phyloP scores from a whole-genome alignment of 176 grass and related monocot genomes.

The Tillandsia fasciculata region DNA sequence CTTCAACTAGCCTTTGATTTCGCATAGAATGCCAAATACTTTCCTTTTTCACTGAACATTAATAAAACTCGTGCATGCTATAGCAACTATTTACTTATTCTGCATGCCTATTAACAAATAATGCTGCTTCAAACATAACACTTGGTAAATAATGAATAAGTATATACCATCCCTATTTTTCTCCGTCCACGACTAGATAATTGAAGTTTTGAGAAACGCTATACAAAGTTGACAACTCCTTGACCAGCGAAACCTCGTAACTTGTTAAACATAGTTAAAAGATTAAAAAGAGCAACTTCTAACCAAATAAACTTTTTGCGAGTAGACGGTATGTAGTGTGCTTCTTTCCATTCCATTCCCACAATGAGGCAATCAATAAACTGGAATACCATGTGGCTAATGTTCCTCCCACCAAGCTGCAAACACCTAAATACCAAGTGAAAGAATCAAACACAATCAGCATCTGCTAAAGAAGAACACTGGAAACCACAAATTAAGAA shows the following conservation, averaged over 20 bases:
- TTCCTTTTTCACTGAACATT: too few species aligned
- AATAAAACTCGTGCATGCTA: too few species aligned
- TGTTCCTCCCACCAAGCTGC: constrained; percentile 57
- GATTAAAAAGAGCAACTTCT: neutral
- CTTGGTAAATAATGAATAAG: too few species aligned
- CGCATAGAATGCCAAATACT: too few species aligned
- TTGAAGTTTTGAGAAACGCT: too few species aligned
- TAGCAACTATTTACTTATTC: too few species aligned
- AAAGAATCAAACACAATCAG: neutral
- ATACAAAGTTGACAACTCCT: neutral
- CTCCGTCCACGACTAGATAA: too few species aligned
- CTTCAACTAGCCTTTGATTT: too few species aligned
- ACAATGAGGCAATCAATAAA: constrained; percentile 48
- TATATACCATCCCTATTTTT: too few species aligned
- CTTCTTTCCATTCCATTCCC: constrained; percentile 75
- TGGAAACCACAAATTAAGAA: too few species aligned
- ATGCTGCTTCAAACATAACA: too few species aligned
- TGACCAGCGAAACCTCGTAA: neutral
- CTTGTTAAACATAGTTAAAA: neutral
- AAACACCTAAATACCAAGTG: constrained; percentile 26
- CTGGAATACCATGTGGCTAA: constrained; percentile 68
- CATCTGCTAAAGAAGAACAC: neutral
- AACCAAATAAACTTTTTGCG: constrained; percentile 63
- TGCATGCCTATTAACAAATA: too few species aligned
- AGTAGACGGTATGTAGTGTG: constrained; percentile 56